Evolutionary conservation across 2,329 filamentous ascomycete species (phyloP).

Genomic region (Arthrobotrys conoides): DNA sequence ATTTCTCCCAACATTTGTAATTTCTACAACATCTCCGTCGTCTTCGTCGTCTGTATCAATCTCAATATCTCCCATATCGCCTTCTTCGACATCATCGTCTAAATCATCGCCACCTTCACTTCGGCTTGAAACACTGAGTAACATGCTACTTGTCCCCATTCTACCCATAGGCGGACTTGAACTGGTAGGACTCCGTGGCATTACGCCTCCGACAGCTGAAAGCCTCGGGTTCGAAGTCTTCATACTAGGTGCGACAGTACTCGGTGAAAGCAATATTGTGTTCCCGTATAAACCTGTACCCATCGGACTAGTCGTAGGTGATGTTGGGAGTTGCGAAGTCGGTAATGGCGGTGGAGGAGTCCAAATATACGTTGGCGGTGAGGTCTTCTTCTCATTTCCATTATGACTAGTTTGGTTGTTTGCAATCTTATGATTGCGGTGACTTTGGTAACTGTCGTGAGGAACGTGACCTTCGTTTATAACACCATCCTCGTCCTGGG

Average conservation of each 20-base stretch:
- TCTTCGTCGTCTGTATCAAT: constrained; percentile 45
- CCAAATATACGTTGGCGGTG: constrained; percentile 51
- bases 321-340: constrained; percentile 20
- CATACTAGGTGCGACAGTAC: constrained; percentile 49
- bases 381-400: constrained; percentile 41
- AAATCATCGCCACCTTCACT: constrained; percentile 45
- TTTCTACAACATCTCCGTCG: constrained; percentile 35
- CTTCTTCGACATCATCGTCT: constrained; percentile 41
- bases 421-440: constrained; percentile 23
- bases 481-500: constrained; percentile 35
- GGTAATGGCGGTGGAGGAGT: constrained; percentile 53
- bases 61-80: constrained; percentile 41
- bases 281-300: constrained; percentile 49
- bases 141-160: constrained; percentile 56
- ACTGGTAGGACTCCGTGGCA: constrained; percentile 27
- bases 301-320: constrained; percentile 29
- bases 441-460: constrained; percentile 17
- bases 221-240: constrained; percentile 50
- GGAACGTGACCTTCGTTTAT: constrained; percentile 8
- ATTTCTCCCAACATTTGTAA: constrained; percentile 6
- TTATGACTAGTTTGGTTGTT: constrained; percentile 4
- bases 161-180: constrained; percentile 40
- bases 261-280: constrained; percentile 51
- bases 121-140: constrained; percentile 56
- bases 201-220: constrained; percentile 52